phyloP scores from a whole-genome alignment of 805 yeast species.

The Starmerella sirachaensis region DNA sequence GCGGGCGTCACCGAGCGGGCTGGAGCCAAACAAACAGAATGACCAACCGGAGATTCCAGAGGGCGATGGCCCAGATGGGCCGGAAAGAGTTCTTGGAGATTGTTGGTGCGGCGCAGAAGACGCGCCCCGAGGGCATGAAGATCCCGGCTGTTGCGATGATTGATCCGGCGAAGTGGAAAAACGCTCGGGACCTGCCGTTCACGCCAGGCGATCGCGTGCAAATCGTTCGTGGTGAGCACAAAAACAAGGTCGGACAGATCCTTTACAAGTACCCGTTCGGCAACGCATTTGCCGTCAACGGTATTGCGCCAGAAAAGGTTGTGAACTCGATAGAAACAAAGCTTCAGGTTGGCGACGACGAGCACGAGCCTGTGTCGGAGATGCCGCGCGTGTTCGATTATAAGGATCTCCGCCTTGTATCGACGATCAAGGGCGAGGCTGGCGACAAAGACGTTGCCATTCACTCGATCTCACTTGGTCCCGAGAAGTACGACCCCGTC shows the following conservation, averaged over 20 bases:
- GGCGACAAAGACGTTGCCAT: slow-evolving; percentile 62
- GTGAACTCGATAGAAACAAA: slow-evolving; percentile 64
- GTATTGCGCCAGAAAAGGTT: slow-evolving; percentile 52
- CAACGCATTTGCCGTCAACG: slow-evolving; percentile 52
- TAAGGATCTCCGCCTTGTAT: slow-evolving; percentile 59
- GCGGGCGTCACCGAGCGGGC: too few relatives aligned
- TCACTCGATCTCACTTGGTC: slow-evolving; percentile 55
- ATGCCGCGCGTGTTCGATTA: slow-evolving; percentile 54
- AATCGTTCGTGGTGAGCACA: slow-evolving; percentile 41
- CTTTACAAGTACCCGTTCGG: slow-evolving; percentile 43
- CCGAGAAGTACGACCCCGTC: slow-evolving; percentile 60
- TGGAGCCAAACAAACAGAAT: too few relatives aligned
- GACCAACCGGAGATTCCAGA: slow-evolving; percentile 19
- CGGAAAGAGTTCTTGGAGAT: slow-evolving; percentile 21
- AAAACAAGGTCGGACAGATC: slow-evolving; percentile 65
- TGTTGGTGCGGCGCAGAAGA: slow-evolving; percentile 14
- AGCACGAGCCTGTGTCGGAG: slow-evolving; percentile 56
- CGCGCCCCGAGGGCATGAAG: slow-evolving; percentile 20
- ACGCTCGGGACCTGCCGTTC: slow-evolving; percentile 22
- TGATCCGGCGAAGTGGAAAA: slow-evolving; percentile 16
- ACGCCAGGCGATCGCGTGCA: slow-evolving; percentile 24
- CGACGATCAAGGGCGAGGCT: slow-evolving; percentile 55
- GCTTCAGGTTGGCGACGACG: slow-evolving; percentile 40
- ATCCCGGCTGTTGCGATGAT: slow-evolving; percentile 18
- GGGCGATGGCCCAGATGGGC: slow-evolving; percentile 18